phyloP scores from a whole-genome alignment of 495 filamentous ascomycete species.

The Podospora conica region DNA sequence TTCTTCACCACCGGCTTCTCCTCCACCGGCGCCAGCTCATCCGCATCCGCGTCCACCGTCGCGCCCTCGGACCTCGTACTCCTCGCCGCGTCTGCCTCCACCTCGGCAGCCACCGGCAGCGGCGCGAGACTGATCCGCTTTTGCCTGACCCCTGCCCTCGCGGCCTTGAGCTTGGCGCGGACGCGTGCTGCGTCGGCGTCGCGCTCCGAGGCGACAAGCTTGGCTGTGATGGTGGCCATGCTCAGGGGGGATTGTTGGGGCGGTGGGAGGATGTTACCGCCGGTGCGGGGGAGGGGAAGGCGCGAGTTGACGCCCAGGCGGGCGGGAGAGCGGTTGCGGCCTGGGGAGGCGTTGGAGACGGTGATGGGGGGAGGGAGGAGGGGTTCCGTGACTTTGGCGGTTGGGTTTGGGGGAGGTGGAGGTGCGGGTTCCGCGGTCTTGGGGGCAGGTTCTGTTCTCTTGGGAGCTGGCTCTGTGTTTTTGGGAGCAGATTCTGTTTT shows the following conservation, averaged over 20 bases:
- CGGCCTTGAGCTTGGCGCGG: conserved; percentile 48
- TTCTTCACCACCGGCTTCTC: conserved; percentile 33
- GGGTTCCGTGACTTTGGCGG: neutral
- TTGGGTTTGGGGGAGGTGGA: neutral
- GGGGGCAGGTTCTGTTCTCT: neutral
- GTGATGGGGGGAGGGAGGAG: conserved; percentile 13
- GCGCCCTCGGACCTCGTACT: conserved; percentile 7
- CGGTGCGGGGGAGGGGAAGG: conserved; percentile 34
- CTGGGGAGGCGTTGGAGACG: conserved; percentile 13
- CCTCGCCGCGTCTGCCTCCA: conserved; percentile 9
- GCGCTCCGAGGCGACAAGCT: conserved; percentile 49
- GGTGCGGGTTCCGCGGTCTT: neutral
- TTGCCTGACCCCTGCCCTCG: conserved; percentile 19
- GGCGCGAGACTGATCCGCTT: conserved; percentile 8
- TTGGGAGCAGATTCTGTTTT: neutral
- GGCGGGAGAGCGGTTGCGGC: conserved; percentile 15
- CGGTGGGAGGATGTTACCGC: conserved; percentile 22
- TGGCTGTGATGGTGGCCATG: conserved; percentile 50
- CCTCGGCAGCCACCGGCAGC: neutral
- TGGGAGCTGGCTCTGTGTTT: neutral
- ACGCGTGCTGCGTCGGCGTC: conserved; percentile 52
- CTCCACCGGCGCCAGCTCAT: conserved; percentile 22
- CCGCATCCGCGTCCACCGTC: conserved; percentile 11
- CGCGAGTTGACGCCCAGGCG: conserved; percentile 29
- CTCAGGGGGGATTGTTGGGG: conserved; percentile 45